Percentiles rank a stretch among this genome's conserved stretches.
phyloP scores from a whole-genome alignment of 495 filamentous ascomycete genomes.

The Neurospora pannonica region DNA sequence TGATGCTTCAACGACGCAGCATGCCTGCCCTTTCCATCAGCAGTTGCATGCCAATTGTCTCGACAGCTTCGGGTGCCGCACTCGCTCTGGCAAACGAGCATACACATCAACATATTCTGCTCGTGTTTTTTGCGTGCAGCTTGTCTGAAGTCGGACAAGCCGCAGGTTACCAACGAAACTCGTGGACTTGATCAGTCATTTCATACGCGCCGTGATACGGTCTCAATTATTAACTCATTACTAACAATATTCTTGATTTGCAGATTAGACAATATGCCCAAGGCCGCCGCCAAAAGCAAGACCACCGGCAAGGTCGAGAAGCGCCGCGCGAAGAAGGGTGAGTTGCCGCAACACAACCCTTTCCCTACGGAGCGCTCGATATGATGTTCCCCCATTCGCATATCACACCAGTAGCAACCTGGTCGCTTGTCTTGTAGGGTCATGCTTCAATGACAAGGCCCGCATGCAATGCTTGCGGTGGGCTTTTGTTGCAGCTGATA shows the following conservation, averaged over 20 bases:
- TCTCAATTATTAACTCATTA: not conserved
- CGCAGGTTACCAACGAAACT: not conserved
- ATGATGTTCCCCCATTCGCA: not conserved
- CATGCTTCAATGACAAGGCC: slow-evolving; percentile 45
- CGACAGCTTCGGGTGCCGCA: slow-evolving; percentile 1
- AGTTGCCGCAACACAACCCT: slow-evolving; percentile 7
- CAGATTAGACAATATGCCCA: slow-evolving; percentile 32
- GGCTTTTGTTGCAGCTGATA: not conserved
- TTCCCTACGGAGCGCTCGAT: slow-evolving; percentile 2
- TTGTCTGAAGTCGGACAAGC: not conserved
- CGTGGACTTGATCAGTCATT: not conserved
- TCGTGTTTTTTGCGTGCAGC: not conserved
- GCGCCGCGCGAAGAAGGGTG: slow-evolving; percentile 42
- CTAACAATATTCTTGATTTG: slow-evolving; percentile 14
- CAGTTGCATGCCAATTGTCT: not conserved
- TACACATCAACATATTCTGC: not conserved
- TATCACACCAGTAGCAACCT: slow-evolving; percentile 2
- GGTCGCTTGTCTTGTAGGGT: slow-evolving; percentile 70
- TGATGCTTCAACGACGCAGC: not conserved
- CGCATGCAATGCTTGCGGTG: slow-evolving; percentile 48
- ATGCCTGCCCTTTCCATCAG: not conserved
- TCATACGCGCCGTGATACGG: not conserved
- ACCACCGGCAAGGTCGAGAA: slow-evolving; percentile 34
- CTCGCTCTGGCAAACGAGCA: not conserved
- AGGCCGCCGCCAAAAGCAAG: slow-evolving; percentile 39